Percentiles rank a stretch among this genome's conserved stretches.
Conservation (phyloP, 805 yeast species). For the Candida manassasensis region DNA sequence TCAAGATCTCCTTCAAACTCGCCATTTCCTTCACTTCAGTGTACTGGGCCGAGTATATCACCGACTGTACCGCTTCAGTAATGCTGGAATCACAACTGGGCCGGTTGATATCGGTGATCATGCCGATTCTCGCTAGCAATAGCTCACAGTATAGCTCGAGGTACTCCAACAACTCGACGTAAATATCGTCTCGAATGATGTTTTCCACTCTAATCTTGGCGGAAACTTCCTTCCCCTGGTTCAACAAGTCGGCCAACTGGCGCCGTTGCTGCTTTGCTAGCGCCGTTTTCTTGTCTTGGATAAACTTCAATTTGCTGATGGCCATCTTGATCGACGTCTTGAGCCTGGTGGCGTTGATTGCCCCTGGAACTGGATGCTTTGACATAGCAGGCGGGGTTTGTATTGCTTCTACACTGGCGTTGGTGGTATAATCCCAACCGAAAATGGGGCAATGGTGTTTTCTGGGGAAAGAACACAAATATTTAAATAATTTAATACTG, state of each 20-base stretch:
- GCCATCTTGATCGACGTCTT: slow-evolving; percentile 59
- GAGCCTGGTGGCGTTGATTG: slow-evolving; percentile 29
- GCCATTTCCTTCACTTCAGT: slow-evolving; percentile 72
- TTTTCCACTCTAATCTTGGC: slow-evolving; percentile 83
- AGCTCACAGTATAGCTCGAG: slow-evolving; percentile 81
- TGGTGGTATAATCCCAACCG: no score
- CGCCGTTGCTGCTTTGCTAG: slow-evolving; percentile 71
- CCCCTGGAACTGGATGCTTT: slow-evolving; percentile 19
- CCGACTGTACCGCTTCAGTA: slow-evolving; percentile 67
- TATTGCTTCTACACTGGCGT: background rate
- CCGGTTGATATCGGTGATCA: slow-evolving; percentile 44
- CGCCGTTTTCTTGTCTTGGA: slow-evolving; percentile 72
- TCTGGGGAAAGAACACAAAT: no score
- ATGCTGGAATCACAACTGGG: slow-evolving; percentile 54
- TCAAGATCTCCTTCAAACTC: slow-evolving; percentile 56
- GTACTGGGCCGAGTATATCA: slow-evolving; percentile 65
- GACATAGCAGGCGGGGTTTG: slow-evolving; percentile 5
- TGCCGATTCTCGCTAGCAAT: slow-evolving; percentile 65
- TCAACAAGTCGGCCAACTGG: slow-evolving; percentile 63
- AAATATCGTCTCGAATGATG: slow-evolving; percentile 75
- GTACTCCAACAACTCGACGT: slow-evolving; percentile 72
- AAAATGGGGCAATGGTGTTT: no score
- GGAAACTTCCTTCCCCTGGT: slow-evolving; percentile 70
- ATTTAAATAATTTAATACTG: no score
- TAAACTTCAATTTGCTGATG: slow-evolving; percentile 61